Conservation (phyloP, 768 basidiomycete genomes). For the Hebeloma cylindrosporum region DNA sequence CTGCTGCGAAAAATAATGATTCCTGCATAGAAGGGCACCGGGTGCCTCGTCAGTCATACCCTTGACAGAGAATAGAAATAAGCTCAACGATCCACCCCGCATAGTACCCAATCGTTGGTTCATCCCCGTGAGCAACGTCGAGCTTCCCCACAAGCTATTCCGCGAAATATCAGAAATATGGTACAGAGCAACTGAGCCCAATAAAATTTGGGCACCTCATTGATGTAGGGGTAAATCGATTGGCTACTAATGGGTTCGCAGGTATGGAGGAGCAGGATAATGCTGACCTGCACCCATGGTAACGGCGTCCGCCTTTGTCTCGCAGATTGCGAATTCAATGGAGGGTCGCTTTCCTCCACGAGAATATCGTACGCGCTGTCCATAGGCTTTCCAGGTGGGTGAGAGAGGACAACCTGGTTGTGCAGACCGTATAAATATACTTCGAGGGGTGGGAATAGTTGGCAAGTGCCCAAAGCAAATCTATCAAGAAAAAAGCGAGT, state of each 20-base stretch:
- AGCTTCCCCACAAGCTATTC: conserved; percentile 25
- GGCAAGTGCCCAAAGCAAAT: too few relatives aligned
- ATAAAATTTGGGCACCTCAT: conserved; percentile 52
- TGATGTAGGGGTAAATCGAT: conserved; percentile 66
- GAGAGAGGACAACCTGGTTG: too few relatives aligned
- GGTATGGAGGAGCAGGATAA: conserved; percentile 69
- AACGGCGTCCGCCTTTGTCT: conserved; percentile 44
- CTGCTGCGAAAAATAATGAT: conserved; percentile 72
- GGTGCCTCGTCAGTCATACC: neutral
- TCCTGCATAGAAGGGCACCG: conserved; percentile 42
- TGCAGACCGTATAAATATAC: too few relatives aligned
- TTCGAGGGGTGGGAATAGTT: too few relatives aligned
- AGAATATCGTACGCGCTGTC: too few relatives aligned
- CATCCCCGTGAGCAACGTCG: conserved; percentile 66
- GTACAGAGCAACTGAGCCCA: neutral
- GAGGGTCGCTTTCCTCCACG: neutral
- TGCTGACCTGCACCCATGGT: conserved; percentile 67
- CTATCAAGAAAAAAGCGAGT: too few relatives aligned
- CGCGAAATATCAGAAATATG: neutral
- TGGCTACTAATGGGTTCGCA: conserved; percentile 73
- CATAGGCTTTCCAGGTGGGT: too few relatives aligned
- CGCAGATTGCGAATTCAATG: too few relatives aligned
- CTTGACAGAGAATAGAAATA: too few relatives aligned
- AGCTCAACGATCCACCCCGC: conserved; percentile 62
- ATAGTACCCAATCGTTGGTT: conserved; percentile 70